Conservation (phyloP, 2,329 filamentous ascomycete genomes). For the Tolypocladium album region DNA sequence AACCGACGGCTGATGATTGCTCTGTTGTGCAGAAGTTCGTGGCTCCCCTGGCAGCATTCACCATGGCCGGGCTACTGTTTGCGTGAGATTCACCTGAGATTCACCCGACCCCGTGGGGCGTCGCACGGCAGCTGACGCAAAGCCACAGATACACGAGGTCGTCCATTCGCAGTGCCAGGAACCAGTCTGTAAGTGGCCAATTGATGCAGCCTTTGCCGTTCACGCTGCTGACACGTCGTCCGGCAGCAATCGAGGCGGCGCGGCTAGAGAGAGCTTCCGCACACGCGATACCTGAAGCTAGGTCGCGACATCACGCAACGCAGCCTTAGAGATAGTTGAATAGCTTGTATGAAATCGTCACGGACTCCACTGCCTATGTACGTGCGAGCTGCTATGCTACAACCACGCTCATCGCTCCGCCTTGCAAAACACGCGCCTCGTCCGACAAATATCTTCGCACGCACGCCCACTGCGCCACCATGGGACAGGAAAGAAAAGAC, state of each 20-base stretch:
- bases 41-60: constrained; percentile 40
- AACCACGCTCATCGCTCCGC: neutral
- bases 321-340: neutral
- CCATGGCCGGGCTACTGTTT: constrained; percentile 41
- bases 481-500: constrained; percentile 3
- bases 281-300: neutral
- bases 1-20: neutral
- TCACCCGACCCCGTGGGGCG: neutral
- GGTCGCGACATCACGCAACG: neutral
- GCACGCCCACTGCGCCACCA: neutral
- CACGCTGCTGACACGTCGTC: neutral
- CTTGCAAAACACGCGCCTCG: neutral
- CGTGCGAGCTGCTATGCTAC: neutral
- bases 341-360: neutral
- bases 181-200: constrained; percentile 16
- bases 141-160: constrained; percentile 26
- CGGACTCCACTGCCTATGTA: neutral
- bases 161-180: constrained; percentile 26
- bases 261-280: neutral
- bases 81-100: constrained; percentile 25
- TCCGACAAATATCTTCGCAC: neutral
- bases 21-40: constrained; percentile 26
- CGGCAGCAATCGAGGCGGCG: neutral
- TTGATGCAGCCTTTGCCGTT: neutral
- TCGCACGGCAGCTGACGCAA: neutral